A percentile compares a stretch with the other conserved stretches of the same genome.
Evolutionary conservation across 2,329 filamentous ascomycete species (phyloP).

Genomic region (Grosmannia clavigera): DNA sequence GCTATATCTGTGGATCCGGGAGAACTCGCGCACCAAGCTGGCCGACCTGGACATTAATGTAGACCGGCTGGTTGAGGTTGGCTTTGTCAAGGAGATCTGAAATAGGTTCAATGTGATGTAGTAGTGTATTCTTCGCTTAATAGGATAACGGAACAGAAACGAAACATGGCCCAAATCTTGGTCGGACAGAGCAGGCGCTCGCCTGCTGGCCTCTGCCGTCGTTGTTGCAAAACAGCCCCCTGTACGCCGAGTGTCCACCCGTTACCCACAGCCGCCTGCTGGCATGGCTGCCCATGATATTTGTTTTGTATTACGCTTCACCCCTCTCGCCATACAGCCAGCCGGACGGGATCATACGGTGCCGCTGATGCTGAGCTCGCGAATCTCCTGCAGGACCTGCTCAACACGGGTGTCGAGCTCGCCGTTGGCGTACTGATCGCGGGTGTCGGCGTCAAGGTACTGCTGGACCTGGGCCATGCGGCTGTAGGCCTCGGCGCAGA

Average conservation of each 20-base stretch:
- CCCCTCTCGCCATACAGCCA: neutral
- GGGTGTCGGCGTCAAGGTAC: constrained; percentile 87
- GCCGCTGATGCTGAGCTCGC: constrained; percentile 84
- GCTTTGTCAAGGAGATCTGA: constrained; percentile 55
- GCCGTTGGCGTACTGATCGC: constrained; percentile 90
- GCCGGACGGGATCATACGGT: constrained; percentile 37
- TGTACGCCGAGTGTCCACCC: neutral
- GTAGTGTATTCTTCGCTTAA: neutral
- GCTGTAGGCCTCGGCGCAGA: constrained; percentile 95
- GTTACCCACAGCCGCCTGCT: neutral
- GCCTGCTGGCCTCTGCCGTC: neutral
- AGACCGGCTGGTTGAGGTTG: constrained; percentile 54
- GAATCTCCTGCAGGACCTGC: constrained; percentile 91
- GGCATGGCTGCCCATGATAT: neutral
- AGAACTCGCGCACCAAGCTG: constrained; percentile 55
- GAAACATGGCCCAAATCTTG: neutral
- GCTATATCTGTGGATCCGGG: constrained; percentile 50
- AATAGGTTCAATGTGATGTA: neutral
- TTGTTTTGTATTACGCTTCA: neutral
- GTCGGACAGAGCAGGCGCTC: neutral
- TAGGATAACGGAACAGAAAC: neutral
- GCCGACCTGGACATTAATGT: constrained; percentile 46
- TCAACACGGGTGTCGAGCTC: constrained; percentile 86
- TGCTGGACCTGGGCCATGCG: constrained; percentile 99
- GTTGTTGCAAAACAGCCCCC: neutral